phyloP scores from a whole-genome alignment of 2,329 filamentous ascomycete species.

The Talaromyces sp. region DNA sequence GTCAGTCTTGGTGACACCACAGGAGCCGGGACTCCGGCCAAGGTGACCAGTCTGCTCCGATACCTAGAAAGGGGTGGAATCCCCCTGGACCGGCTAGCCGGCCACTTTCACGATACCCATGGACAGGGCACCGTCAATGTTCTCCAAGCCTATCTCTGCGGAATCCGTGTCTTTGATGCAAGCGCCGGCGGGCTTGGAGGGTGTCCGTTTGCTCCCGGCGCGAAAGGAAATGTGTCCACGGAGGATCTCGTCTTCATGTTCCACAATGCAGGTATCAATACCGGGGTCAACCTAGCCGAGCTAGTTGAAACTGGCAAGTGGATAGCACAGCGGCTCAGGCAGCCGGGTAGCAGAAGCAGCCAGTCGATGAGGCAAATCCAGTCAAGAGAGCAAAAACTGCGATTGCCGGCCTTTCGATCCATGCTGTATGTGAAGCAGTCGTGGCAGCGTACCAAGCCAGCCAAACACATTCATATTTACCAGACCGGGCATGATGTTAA shows the following conservation, averaged over 20 bases:
- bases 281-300: constrained; percentile 61
- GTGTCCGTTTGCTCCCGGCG: constrained; percentile 79
- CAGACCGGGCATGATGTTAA: constrained; percentile 27
- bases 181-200: constrained; percentile 77
- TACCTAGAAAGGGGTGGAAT: constrained; percentile 48
- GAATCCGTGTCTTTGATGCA: constrained; percentile 72
- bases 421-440: constrained; percentile 4
- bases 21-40: constrained; percentile 67
- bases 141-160: constrained; percentile 69
- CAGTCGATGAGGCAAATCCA: not conserved
- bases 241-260: constrained; percentile 76
- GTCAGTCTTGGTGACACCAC: constrained; percentile 88
- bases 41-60: constrained; percentile 26
- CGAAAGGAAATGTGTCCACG: constrained; percentile 79
- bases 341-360: constrained; percentile 55
- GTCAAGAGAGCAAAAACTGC: not conserved
- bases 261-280: constrained; percentile 59
- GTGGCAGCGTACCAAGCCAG: not conserved
- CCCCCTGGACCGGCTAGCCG: constrained; percentile 64
- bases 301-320: constrained; percentile 66
- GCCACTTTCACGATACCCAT: constrained; percentile 88
- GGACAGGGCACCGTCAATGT: constrained; percentile 81
- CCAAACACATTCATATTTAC: constrained; percentile 22
- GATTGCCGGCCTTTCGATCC: not conserved
- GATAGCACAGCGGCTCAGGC: constrained; percentile 62